Conservation (phyloP, 108 stramenopile species). For the Conticribra weissflogii region DNA sequence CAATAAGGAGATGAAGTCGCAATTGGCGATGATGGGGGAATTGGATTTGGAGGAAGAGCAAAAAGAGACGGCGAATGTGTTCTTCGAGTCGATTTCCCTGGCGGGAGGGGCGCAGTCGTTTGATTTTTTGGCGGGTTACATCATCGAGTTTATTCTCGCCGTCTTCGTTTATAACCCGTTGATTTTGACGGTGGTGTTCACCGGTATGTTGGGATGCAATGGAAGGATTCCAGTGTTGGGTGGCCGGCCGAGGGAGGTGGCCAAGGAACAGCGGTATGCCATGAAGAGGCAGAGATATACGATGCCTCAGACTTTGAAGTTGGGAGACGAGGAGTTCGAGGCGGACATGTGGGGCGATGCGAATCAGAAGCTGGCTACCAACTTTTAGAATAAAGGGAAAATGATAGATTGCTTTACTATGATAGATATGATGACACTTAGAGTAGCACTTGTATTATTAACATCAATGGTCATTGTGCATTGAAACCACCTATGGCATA, state of each 20-base stretch:
- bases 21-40: not conserved
- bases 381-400: constrained; percentile 31
- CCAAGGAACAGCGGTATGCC: constrained; percentile 41
- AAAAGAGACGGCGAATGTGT: constrained; percentile 21
- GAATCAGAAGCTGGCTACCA: constrained; percentile 29
- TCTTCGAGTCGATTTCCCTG: constrained; percentile 32
- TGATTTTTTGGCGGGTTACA: constrained; percentile 62
- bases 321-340: constrained; percentile 41
- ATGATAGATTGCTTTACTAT: no score
- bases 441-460: no score
- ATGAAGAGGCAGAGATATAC: constrained; percentile 40
- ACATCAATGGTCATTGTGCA: no score
- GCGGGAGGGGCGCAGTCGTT: constrained; percentile 47
- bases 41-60: not conserved
- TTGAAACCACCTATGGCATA: no score
- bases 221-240: constrained; percentile 58
- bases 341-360: constrained; percentile 42
- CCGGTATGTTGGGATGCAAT: constrained; percentile 65
- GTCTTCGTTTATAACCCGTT: constrained; percentile 74
- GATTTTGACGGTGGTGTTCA: constrained; percentile 60
- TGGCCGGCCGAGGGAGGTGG: constrained; percentile 62
- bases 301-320: constrained; percentile 40
- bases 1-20: constrained; percentile 8
- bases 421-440: no score
- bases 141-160: constrained; percentile 63